Conservation (phyloP, 1,284 basidiomycete species). For the Marasmius sp. region DNA sequence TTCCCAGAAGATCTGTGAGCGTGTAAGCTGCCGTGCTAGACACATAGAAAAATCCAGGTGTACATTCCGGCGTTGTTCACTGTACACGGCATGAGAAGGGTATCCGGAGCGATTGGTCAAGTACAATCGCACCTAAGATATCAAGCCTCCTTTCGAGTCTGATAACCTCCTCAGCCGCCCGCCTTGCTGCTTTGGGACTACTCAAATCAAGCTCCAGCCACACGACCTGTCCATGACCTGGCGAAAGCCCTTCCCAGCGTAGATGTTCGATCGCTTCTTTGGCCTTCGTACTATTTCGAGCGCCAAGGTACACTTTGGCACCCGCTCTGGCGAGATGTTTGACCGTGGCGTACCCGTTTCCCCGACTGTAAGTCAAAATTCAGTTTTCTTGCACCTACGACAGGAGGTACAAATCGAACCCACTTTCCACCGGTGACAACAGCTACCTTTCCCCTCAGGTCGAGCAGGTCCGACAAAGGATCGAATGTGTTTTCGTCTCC, state of each 20-base stretch:
- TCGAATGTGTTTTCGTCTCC: constrained; percentile 16
- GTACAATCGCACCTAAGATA: neutral
- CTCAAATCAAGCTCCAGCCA: constrained; percentile 49
- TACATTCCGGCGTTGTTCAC: neutral
- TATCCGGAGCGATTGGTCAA: neutral
- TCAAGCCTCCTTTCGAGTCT: constrained; percentile 37
- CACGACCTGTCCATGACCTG: constrained; percentile 37
- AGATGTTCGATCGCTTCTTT: constrained; percentile 37
- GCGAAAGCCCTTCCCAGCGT: constrained; percentile 32
- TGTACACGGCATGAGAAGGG: neutral
- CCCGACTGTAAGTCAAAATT: constrained; percentile 26
- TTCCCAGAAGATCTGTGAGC: neutral
- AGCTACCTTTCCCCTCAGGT: constrained; percentile 34
- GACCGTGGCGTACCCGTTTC: constrained; percentile 42
- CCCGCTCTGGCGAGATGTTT: constrained; percentile 41
- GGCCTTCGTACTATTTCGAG: constrained; percentile 35
- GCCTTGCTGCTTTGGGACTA: constrained; percentile 38
- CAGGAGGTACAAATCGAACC: constrained; percentile 8
- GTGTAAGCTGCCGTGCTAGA: neutral
- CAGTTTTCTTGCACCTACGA: neutral
- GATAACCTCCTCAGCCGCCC: constrained; percentile 32
- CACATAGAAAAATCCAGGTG: neutral
- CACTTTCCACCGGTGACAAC: constrained; percentile 47
- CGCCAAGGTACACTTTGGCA: constrained; percentile 47
- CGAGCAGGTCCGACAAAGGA: constrained; percentile 22